phyloP scores from a whole-genome alignment of 140 eudicot species.

The Ambrosia hybrid region DNA sequence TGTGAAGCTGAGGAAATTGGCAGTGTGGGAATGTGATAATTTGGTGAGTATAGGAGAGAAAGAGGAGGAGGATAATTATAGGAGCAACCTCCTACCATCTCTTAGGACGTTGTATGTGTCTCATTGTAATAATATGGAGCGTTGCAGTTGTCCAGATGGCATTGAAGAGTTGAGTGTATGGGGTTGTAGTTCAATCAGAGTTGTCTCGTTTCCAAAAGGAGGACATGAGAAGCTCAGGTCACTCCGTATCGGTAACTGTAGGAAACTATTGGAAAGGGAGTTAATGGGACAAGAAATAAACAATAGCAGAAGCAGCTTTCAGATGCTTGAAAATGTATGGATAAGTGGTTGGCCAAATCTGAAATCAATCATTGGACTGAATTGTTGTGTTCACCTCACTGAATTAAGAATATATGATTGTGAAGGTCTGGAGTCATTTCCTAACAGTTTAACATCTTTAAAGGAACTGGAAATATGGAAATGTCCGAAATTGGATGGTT shows the following conservation, averaged over 20 bases:
- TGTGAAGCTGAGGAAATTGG: not conserved
- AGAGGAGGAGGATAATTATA: not conserved
- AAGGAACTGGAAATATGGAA: not conserved
- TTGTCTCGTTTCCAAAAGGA: not conserved
- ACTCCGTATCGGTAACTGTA: not conserved
- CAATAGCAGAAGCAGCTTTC: not conserved
- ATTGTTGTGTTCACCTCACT: not conserved
- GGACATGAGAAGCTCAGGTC: not conserved
- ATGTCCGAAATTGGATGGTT: not conserved
- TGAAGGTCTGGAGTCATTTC: conserved; percentile 14
- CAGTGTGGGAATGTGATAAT: not conserved
- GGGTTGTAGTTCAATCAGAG: not conserved
- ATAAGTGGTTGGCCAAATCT: conserved; percentile 3
- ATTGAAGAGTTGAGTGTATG: not conserved
- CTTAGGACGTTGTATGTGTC: not conserved
- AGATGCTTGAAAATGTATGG: not conserved
- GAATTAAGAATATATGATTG: not conserved
- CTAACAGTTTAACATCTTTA: not conserved
- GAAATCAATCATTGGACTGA: not conserved
- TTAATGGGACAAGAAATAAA: not conserved
- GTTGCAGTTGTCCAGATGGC: not conserved
- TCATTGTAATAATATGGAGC: not conserved
- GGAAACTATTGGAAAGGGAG: not conserved
- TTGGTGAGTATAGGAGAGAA: conserved; percentile 17
- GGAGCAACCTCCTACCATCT: too few relatives aligned